phyloP scores from a whole-genome alignment of 768 basidiomycete species.

The Kwoniella mangroviensis region DNA sequence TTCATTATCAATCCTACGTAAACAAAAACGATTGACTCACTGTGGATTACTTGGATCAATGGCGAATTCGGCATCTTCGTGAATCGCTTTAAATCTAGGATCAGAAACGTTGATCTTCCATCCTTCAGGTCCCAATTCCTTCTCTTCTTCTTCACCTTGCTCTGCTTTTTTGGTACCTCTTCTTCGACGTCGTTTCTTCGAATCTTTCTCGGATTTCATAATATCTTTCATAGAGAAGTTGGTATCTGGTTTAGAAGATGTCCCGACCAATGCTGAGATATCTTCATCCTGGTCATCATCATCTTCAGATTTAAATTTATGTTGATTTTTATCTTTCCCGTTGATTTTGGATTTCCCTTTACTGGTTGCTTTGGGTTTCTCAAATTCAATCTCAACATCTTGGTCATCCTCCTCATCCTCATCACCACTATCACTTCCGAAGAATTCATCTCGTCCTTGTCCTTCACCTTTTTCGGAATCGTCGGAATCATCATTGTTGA shows the following conservation, averaged over 20 bases:
- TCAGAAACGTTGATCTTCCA: constrained; percentile 86
- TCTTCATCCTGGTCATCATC: constrained; percentile 11
- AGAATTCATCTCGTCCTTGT: constrained; percentile 72
- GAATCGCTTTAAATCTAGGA: constrained; percentile 81
- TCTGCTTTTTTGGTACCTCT: constrained; percentile 61
- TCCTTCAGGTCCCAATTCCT: constrained; percentile 67
- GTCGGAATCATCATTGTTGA: constrained; percentile 33
- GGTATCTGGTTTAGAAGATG: constrained; percentile 54
- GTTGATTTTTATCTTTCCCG: background rate
- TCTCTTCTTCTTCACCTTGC: constrained; percentile 62
- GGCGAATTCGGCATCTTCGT: constrained; percentile 88
- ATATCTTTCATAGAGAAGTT: constrained; percentile 88
- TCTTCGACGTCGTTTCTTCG: constrained; percentile 59
- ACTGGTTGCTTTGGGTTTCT: constrained; percentile 15
- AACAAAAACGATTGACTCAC: constrained; percentile 63
- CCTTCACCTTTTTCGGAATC: constrained; percentile 10
- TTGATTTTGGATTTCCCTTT: background rate
- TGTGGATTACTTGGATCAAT: constrained; percentile 95
- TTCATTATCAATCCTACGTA: background rate
- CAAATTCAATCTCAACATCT: constrained; percentile 2
- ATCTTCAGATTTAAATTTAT: constrained; percentile 31
- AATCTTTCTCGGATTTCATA: constrained; percentile 77
- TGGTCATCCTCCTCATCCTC: constrained; percentile 55
- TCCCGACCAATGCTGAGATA: constrained; percentile 39
- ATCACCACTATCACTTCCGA: constrained; percentile 62